Base-by-base conservation (phyloP, 345 rosid species). In the Brassica incana region DNA sequence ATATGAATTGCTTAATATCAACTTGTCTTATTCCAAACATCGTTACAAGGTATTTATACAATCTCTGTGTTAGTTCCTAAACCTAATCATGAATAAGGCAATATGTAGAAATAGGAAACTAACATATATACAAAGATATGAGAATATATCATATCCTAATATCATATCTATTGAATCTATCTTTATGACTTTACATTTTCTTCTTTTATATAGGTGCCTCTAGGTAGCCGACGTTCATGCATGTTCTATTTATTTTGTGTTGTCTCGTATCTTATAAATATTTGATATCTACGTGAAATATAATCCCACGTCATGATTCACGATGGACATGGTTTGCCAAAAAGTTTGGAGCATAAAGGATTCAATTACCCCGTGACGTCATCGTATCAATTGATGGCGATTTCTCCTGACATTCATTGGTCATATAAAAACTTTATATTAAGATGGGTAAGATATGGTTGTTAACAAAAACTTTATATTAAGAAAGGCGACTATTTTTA, bases 221-320 rank as follows among this genome's bases (percentile, higher is more conserved):
- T 63, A 54, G 72, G 69, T 75, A 69, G 79, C 79, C 76, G 83
- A 75, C 83, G 79, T 80, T 54, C 83, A 75, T 80, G 79, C 79
- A 79, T 79, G 82, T 67, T 61, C 25, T 12, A 14, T 20, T 71
- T 54, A 16, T 5, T 10, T 77, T 23, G n/a, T 30, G 45, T 54
- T 5, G 33, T 72, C 5, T 59, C 27, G 33, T 60, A 74, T 74
- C 50, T 33, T 68, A 32, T 45, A 48, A 11, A 52, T 74, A 48
- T 62, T 20, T 35, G 48, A 45, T 43, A 74, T 69, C 32, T 74
- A 67, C 76, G 75, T 80, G 83, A 35, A 29, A 80, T 10, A 69
- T 56, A 29, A 52, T 69, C 56, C 15, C 67, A 69, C 79, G 79
- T 80, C 79, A 75, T 75, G 67, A 60, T 9, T 52, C 79, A 80